Evolutionary conservation across 495 filamentous ascomycete species (phyloP), one percentile per base, ranked within the genome.

Genomic region (Terfezia claveryi): DNA sequence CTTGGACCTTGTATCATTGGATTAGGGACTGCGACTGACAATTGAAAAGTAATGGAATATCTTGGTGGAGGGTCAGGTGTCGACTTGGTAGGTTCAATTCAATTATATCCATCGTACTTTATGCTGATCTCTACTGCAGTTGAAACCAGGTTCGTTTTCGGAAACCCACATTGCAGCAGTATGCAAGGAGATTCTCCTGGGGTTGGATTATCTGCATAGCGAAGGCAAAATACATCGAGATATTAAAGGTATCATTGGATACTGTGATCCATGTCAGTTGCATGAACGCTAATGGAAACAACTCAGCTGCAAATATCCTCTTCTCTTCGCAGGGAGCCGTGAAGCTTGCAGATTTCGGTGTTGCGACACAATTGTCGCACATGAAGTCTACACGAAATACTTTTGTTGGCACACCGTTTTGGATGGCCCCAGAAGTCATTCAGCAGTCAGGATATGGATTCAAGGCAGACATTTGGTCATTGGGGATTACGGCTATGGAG

Each of bases 301-400:
- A 20, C 17, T 14, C 17, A 91, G 88, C 88, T 66, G 88, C 88
- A 49, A 95, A 95, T 63, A 76, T 95, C 38, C 74, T 95, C 36
- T 74, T 98, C 8, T 80, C 81, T 32, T 76, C 85, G 32, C 88
- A 82, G 62, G 92, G 91, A 5, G 87, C 95, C 68, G 91, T 98
- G 55, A 98, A 98, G 67, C 71, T 98, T 56, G 91, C 91, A 9
- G 91, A 98, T 68, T 98, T 98, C 69, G 91, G 91, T 49, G 91
- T 98, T 14, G 94, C 89, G 23, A 87, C 89, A 12, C 91, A 98
- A 64, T 73, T 98, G n/a, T 88, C 89, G 23, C 86, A 87, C 2
- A 95, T 91, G n/a, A 96, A 95, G 85, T 94, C 92, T 23, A 94
- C 95, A 70, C 94, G 94, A 68, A 98, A 96, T 64, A 98, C 91